Evolutionary conservation across 306 rosid species (phyloP), one percentile per base, ranked within the genome.

Genomic region (Fragaria iinumae): DNA sequence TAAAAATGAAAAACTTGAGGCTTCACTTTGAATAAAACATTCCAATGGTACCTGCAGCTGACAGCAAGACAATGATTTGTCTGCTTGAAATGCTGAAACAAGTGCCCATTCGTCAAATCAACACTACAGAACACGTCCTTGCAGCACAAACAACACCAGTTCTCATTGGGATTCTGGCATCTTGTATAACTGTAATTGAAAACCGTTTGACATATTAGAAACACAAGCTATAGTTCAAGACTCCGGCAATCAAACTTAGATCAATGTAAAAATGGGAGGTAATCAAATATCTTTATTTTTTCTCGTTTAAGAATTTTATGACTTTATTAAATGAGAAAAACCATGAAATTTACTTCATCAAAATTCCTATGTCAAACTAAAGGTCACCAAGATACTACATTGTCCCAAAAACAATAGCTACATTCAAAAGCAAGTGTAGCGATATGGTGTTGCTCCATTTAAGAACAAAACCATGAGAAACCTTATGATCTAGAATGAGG

Each of bases 121-220:
- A 85, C 93, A 65, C 25, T 85, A 55, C 98, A 91, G 16, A 88
- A 84, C 8, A 91, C 92, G 1, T 89, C 86, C 83, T 93, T 89
- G 50, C 93, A 89, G 52, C 93, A 85, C 45, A 91, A 81, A 45
- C 98, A 93, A 71, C 88, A n/a, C 97, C 98, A 93, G 75, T 87
- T 93, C 85, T 93, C 98, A 50, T n/a, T 65, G 18, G 93, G 93
- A 73, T 93, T 86, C 73, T 93, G 84, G 78, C 96, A 89, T 67
- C 93, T 86, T 7, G 56, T 53, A 34, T 48, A 72, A 65, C 70
- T 65, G 48, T 36, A 64, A 2, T 14, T 6, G 2, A 49, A 65
- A 36, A 36, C 43, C 18, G 27, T 65, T 2, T 27, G 0, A 36
- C 70, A 8, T 63, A 20, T 65, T 38, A 38, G 47, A 38, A 36